These are phyloP conservation scores for Draba incana DNA, from an alignment of 345 rosid genomes.

Conservation along the genomic window DNA sequence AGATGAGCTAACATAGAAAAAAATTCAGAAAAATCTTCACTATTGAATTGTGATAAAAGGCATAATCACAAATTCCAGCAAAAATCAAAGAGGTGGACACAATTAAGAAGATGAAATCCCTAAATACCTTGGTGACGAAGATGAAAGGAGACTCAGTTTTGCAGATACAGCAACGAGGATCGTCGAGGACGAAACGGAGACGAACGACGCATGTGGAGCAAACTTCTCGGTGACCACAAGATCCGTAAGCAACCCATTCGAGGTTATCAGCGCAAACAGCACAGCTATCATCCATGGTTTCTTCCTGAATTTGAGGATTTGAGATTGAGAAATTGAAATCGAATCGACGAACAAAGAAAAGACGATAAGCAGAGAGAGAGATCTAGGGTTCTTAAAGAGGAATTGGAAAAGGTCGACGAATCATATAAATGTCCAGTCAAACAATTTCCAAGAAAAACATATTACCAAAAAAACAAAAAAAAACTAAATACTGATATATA, in stretches of 20 bases:
- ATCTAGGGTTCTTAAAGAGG: conserved; percentile 43
- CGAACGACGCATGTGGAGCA: conserved; percentile 90
- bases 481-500: too few species aligned
- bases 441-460: not conserved
- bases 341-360: not conserved
- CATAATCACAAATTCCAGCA: not conserved
- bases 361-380: conserved; percentile 28
- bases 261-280: conserved; percentile 90
- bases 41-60: not conserved
- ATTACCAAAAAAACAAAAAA: not conserved
- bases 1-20: too few species aligned
- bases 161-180: conserved; percentile 93
- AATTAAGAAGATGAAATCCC: conserved; percentile 18
- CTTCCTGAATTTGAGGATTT: conserved; percentile 21
- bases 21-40: too few species aligned
- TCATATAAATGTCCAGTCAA: conserved; percentile 21
- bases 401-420: conserved; percentile 15
- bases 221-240: conserved; percentile 94
- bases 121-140: conserved; percentile 83
- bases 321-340: not conserved
- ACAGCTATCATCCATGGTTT: conserved; percentile 84
- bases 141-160: conserved; percentile 66
- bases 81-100: not conserved
- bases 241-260: conserved; percentile 93
- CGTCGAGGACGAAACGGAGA: conserved; percentile 85